These are phyloP conservation scores for Hyphopichia pseudoburtonii DNA, from an alignment of 1,139 yeast genomes.

Conservation along the genomic window DNA sequence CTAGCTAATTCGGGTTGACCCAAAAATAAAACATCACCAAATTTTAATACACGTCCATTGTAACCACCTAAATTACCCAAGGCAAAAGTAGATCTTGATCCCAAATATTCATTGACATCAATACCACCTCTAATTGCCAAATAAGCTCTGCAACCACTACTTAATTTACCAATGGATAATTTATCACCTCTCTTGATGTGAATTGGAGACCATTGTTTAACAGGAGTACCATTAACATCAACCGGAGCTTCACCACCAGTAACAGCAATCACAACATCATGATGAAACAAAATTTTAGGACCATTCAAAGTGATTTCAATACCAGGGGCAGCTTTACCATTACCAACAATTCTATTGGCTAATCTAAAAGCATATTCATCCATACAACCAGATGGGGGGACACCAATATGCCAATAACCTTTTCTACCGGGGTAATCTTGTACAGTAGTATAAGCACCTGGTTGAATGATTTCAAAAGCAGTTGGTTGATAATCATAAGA, in stretches of 20 bases:
- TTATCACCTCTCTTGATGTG: conserved; percentile 70
- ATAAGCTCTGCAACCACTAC: conserved; percentile 84
- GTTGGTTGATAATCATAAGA: conserved; percentile 75
- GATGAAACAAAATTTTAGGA: conserved; percentile 82
- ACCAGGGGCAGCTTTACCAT: conserved; percentile 78
- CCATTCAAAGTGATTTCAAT: conserved; percentile 87
- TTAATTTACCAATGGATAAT: conserved; percentile 75
- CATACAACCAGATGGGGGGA: conserved; percentile 99
- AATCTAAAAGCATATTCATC: conserved; percentile 86
- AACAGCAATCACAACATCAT: conserved; percentile 71
- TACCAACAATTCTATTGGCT: conserved; percentile 90
- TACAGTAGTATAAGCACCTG: conserved; percentile 94
- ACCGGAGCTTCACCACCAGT: conserved; percentile 82
- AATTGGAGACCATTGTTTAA: conserved; percentile 67
- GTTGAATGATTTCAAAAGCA: conserved; percentile 79
- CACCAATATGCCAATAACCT: conserved; percentile 88
- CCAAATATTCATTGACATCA: conserved; percentile 90
- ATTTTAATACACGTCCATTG: conserved; percentile 86
- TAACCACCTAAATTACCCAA: conserved; percentile 92
- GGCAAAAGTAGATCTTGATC: conserved; percentile 96
- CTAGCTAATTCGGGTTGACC: conserved; percentile 73
- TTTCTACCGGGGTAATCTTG: conserved; percentile 95
- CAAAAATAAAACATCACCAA: conserved; percentile 87
- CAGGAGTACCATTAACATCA: conserved; percentile 60
- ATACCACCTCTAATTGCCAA: conserved; percentile 90